Percentiles rank a stretch among this genome's conserved stretches.
Conservation (phyloP, 2,329 filamentous ascomycete genomes). For the Neofusicoccum parvum region DNA sequence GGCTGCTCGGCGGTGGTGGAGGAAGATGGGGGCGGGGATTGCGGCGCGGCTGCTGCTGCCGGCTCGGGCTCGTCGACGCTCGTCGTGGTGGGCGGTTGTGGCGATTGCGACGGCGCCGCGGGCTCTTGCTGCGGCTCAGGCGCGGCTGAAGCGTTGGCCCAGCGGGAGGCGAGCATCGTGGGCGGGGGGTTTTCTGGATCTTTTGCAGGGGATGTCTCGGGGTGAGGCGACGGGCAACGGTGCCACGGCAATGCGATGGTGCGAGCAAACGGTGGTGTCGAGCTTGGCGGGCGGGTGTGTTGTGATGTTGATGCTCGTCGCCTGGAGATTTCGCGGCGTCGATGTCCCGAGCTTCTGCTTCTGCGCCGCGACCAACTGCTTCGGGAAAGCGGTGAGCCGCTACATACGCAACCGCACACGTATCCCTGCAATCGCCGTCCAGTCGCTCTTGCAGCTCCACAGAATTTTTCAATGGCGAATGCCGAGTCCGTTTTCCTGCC, state of each 20-base stretch:
- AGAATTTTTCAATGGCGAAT: too few relatives aligned
- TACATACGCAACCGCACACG: neutral
- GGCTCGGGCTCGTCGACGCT: neutral
- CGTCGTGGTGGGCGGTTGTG: neutral
- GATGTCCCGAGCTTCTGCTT: constrained; percentile 5
- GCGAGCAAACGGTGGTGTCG: neutral
- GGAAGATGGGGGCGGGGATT: neutral
- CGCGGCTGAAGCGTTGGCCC: constrained; percentile 13
- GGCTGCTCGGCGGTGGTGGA: too few relatives aligned
- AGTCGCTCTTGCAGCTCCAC: too few relatives aligned
- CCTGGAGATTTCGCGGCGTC: constrained; percentile 4
- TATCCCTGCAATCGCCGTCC: neutral
- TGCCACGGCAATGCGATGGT: neutral
- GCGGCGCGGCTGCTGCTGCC: neutral
- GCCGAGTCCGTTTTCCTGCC: neutral
- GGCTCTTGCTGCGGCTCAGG: constrained; percentile 4
- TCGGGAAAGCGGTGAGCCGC: neutral
- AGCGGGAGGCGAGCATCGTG: constrained; percentile 20
- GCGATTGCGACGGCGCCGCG: neutral
- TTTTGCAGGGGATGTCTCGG: neutral
- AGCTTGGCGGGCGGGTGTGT: neutral
- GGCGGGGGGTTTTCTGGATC: too few relatives aligned
- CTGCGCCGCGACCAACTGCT: neutral
- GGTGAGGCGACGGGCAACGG: neutral
- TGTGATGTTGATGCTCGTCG: constrained; percentile 3